Percentiles rank a stretch among this genome's conserved stretches.
Evolutionary conservation across 352 stramenopile genomes (phyloP).

Genomic region (Phytophthora podocarpi): DNA sequence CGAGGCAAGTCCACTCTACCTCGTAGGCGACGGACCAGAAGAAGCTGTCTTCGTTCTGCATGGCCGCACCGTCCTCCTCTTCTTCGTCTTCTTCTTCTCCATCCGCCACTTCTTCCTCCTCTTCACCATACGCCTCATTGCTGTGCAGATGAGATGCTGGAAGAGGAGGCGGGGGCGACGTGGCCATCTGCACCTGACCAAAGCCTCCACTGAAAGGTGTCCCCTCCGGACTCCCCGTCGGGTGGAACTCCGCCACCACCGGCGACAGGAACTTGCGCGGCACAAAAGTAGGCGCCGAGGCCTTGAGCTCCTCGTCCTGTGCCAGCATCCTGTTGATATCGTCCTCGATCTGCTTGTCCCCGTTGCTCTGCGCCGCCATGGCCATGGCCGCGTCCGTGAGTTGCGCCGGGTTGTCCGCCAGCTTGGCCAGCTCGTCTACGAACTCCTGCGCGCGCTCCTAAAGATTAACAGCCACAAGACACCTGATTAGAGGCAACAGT

Average conservation of each 20-base stretch:
- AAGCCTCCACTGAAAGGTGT: conserved; percentile 2
- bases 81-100: conserved; percentile 28
- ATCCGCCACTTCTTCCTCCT: conserved; percentile 11
- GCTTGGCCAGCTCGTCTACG: conserved; percentile 71
- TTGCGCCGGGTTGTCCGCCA: conserved; percentile 58
- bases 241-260: conserved; percentile 27
- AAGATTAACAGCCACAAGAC: background rate
- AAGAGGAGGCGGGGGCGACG: conserved; percentile 5
- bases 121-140: conserved; percentile 18
- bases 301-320: conserved; percentile 70
- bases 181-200: conserved; percentile 1
- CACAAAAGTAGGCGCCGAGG: conserved; percentile 73
- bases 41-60: conserved; percentile 82
- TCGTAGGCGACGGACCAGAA: conserved; percentile 89
- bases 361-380: conserved; percentile 29
- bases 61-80: conserved; percentile 22
- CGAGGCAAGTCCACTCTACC: conserved; percentile 54
- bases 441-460: conserved; percentile 72
- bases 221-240: conserved; percentile 21
- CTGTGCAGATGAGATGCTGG: conserved; percentile 16
- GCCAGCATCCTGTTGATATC: conserved; percentile 47
- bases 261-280: conserved; percentile 45
- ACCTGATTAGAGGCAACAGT: background rate
- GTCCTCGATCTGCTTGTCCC: conserved; percentile 37
- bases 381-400: conserved; percentile 45